Base-by-base conservation (phyloP, 768 basidiomycete genomes). In the Dendrothele bispora region DNA sequence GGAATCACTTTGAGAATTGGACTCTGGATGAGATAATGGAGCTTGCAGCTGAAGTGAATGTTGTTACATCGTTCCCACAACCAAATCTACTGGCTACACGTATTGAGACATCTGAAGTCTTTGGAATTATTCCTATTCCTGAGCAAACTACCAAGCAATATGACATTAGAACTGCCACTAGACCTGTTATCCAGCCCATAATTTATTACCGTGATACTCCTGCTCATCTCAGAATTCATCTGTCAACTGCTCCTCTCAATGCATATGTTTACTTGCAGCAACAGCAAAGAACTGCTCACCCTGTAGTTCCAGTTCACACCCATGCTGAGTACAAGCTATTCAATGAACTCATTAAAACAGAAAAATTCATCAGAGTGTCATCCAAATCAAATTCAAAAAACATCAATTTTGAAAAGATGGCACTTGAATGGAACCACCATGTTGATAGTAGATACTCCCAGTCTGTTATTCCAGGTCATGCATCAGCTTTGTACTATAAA, bases 401-500 rank as follows among this genome's bases (percentile, higher is more conserved):
- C 34, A 39, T 52, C 15, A 39, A 53, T 28, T 55, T 46, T 25
- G 22, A 22, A 2, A 38, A 43, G 4, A 47, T 55, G 50, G 52
- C 55, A 20, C 15, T 18, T 1, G 39, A 44, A 21, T 56, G 55
- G 55, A 54, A 56, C 27, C 29, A 32, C 5, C 26, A 15, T n/a
- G 52, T 56, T 4, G 32, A 45, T 43, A 39, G 21, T 7, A 50
- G 49, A 35, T 43, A 51, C 3, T 37, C 38, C 15, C 47, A 46
- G 2, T 27, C 32, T 6, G 34, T 47, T 5, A 46, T 49, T 21
- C 26, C 44, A 4, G 48, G 43, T 29, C 34, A 47, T 5, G n/a
- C n/a, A n/a, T n/a, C n/a, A n/a, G 44, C 49, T n/a, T 35, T 54
- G 2, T 57, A 51, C 28, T 57, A 51, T 40, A 57, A 56, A 35